phyloP scores from a whole-genome alignment of 768 basidiomycete genomes.

The Kwoniella sp. region DNA sequence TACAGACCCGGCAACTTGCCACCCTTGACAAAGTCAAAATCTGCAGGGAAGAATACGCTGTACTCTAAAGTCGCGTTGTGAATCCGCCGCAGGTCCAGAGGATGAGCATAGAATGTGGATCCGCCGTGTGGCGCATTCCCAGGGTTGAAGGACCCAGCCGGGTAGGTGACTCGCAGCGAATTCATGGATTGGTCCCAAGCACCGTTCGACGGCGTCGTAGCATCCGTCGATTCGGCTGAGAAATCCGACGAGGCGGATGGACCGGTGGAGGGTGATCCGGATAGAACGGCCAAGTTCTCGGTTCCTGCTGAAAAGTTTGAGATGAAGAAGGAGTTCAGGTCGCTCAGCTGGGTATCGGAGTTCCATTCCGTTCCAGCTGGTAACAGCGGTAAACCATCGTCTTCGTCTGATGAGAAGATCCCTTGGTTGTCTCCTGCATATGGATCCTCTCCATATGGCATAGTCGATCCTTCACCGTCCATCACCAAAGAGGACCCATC shows the following conservation, averaged over 20 bases:
- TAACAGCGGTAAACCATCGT: not conserved
- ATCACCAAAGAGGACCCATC: not conserved
- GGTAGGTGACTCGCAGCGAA: conserved; percentile 17
- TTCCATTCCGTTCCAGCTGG: conserved; percentile 15
- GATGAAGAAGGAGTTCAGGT: conserved; percentile 16
- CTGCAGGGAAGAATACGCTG: conserved; percentile 61
- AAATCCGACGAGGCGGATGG: not conserved
- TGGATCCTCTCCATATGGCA: not conserved
- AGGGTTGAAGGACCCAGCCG: conserved; percentile 13
- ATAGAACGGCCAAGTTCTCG: conserved; percentile 13
- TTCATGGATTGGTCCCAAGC: conserved; percentile 14
- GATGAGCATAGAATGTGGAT: conserved; percentile 13
- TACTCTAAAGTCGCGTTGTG: conserved; percentile 20
- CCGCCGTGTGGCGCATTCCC: conserved; percentile 10
- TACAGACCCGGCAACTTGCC: conserved; percentile 80
- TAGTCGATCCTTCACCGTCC: not conserved
- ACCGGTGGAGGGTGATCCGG: conserved; percentile 4
- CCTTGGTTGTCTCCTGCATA: not conserved
- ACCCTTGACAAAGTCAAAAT: conserved; percentile 75
- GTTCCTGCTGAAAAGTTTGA: conserved; percentile 14
- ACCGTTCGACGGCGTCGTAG: not conserved
- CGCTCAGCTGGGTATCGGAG: conserved; percentile 7
- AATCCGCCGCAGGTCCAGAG: conserved; percentile 9
- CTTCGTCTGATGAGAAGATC: not conserved
- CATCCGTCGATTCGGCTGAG: not conserved